Conservation (phyloP, 2,329 filamentous ascomycete genomes). For the Periconia sp. region DNA sequence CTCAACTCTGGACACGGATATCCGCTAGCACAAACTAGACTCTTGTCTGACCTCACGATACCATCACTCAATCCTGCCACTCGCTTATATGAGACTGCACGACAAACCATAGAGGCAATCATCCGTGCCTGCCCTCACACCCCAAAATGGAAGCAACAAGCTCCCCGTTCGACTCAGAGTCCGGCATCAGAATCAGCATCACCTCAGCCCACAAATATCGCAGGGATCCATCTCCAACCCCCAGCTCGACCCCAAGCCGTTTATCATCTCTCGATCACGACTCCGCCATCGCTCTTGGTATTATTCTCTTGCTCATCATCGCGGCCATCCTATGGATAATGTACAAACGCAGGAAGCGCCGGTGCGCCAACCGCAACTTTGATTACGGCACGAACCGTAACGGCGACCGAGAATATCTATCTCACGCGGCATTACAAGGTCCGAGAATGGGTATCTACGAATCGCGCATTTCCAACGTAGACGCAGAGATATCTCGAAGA, state of each 20-base stretch:
- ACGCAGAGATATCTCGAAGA: too few relatives aligned
- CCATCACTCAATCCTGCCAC: too few relatives aligned
- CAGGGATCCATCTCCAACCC: background rate
- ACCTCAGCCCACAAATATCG: background rate
- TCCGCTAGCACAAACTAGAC: background rate
- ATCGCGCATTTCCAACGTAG: too few relatives aligned
- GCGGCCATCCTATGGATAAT: background rate
- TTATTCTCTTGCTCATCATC: conserved; percentile 8
- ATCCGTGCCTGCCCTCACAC: background rate
- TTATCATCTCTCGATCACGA: conserved; percentile 12
- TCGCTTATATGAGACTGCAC: too few relatives aligned
- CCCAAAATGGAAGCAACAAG: background rate
- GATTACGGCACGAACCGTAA: too few relatives aligned
- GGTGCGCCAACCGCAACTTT: too few relatives aligned
- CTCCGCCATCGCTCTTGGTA: conserved; percentile 17
- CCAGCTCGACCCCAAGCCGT: background rate
- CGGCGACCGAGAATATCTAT: too few relatives aligned
- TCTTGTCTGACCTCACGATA: background rate
- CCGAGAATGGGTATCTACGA: too few relatives aligned
- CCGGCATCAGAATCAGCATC: too few relatives aligned
- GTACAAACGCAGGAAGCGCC: conserved; percentile 2
- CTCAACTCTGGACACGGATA: background rate
- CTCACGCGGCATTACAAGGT: too few relatives aligned
- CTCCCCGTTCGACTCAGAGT: too few relatives aligned
- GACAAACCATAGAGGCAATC: too few relatives aligned